Evolutionary conservation across 148 eudicot species (phyloP).

Genomic region (Amaranthus palmeri): DNA sequence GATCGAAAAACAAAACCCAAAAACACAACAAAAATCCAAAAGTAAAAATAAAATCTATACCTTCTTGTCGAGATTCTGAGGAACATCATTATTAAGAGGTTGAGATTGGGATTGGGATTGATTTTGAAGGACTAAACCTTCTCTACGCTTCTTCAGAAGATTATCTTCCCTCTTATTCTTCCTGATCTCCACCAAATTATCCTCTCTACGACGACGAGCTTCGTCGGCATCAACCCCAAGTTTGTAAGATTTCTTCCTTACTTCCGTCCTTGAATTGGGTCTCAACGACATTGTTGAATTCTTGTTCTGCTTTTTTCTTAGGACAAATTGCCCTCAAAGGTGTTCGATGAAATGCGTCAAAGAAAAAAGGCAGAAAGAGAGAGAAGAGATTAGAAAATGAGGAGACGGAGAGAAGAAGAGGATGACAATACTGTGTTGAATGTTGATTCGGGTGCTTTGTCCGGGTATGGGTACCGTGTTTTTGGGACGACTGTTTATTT

Average conservation of each 20-base stretch:
- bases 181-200: constrained; percentile 90
- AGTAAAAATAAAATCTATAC: constrained; percentile 20
- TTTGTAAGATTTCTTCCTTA: constrained; percentile 79
- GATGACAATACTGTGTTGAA: neutral
- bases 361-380: constrained; percentile 3
- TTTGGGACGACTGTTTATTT: too few relatives aligned
- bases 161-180: constrained; percentile 81
- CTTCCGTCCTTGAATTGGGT: constrained; percentile 63
- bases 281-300: constrained; percentile 63
- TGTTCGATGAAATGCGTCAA: constrained; percentile 18
- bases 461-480: too few relatives aligned
- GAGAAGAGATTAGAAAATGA: neutral
- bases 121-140: constrained; percentile 46
- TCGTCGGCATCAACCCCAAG: constrained; percentile 83
- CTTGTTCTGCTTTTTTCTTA: too few relatives aligned
- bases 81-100: constrained; percentile 34
- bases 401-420: neutral
- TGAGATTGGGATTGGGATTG: constrained; percentile 47
- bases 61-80: constrained; percentile 59
- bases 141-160: constrained; percentile 72
- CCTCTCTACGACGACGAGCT: constrained; percentile 88
- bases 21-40: neutral
- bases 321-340: constrained; percentile 6
- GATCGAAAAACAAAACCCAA: constrained; percentile 10
- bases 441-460: too few relatives aligned